Base-by-base conservation (phyloP, 768 basidiomycete genomes). In the Hemileccinum impolitum region DNA sequence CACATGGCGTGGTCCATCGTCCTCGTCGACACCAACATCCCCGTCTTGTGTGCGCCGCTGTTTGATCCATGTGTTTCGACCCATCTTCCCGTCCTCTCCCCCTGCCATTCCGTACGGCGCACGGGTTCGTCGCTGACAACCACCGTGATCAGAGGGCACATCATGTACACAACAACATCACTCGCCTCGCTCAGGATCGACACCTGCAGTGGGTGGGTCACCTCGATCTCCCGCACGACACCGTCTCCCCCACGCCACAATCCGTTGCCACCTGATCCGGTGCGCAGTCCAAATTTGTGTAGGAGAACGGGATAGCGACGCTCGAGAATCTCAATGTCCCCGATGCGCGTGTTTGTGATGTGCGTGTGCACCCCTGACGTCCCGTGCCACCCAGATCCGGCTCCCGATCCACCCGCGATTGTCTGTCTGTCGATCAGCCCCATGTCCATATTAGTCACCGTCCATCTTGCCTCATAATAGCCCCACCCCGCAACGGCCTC, bases 341-440 rank as follows among this genome's bases (percentile, higher is more conserved):
- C 91, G 37, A 94, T 94, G 11, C 91, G 82, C 10, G 91, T 93
- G 66, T 93, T 94, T 0, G 94, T 94, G 58, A 93, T 93, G 61
- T 94, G 90, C 2, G 91, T 93, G 65, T 95, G 94, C 2, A 95
- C 89, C 7, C 94, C 94, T 21, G 89, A 90, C 14, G 91, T 92
- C 4, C 94, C 94, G 59, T 94, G 83, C 94, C 93, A 95, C 10
- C 68, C 66, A 2, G 88, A 84, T 1, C 94, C 94, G 0, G 94
- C 93, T 5, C 94, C 94, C 5, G 89, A 90, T 18, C 94, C 94
- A 8, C 94, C 94, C 3, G 90, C 92, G 47, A 96, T 93, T 0
- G 94, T 97, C 89, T 42, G 37, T 8, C 3, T 14, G 12, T 25
- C 35, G 8, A 13, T 11, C 23, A 17, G 6, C 5, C 10, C 43